These are phyloP conservation scores for Calonectria hawksworthii DNA, from an alignment of 2,329 filamentous ascomycete genomes.

Conservation along the genomic window DNA sequence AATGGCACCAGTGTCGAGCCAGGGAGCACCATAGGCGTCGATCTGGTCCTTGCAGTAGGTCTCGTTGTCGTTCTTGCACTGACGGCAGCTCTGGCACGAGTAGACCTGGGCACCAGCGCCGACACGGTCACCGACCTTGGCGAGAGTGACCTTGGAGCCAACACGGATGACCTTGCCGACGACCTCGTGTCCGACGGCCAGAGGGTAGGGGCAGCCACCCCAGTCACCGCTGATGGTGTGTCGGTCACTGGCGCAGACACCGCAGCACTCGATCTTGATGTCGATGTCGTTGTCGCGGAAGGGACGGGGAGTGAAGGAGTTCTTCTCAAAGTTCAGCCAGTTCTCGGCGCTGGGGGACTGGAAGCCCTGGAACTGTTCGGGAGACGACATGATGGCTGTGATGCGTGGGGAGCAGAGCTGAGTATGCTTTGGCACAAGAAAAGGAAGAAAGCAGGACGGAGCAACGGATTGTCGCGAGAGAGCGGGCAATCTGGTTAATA, in stretches of 20 bases:
- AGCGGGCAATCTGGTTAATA: constrained; percentile 14
- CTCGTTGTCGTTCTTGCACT: constrained; percentile 57
- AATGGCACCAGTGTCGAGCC: constrained; percentile 65
- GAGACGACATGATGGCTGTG: constrained; percentile 65
- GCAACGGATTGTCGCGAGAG: not conserved
- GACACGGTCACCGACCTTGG: constrained; percentile 71
- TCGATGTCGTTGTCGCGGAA: constrained; percentile 91
- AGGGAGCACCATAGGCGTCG: constrained; percentile 66
- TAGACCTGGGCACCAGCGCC: constrained; percentile 70
- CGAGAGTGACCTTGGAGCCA: constrained; percentile 63
- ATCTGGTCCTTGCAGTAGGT: constrained; percentile 57
- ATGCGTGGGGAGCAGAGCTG: not conserved
- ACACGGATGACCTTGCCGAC: constrained; percentile 78
- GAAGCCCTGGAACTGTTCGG: constrained; percentile 73
- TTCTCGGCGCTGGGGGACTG: constrained; percentile 68
- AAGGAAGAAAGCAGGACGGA: not conserved
- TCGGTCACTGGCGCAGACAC: constrained; percentile 80
- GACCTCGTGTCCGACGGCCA: constrained; percentile 81
- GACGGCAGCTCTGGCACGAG: constrained; percentile 62
- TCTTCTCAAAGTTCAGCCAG: constrained; percentile 75
- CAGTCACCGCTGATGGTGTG: constrained; percentile 80
- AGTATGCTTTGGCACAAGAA: not conserved
- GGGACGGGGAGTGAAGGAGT: constrained; percentile 85
- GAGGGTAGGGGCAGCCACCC: constrained; percentile 73
- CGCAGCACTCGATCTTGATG: constrained; percentile 86